Percentiles rank a stretch among this genome's conserved stretches.
phyloP scores from a whole-genome alignment of 2,329 filamentous ascomycete genomes.

The Calonectria pauciramosa region DNA sequence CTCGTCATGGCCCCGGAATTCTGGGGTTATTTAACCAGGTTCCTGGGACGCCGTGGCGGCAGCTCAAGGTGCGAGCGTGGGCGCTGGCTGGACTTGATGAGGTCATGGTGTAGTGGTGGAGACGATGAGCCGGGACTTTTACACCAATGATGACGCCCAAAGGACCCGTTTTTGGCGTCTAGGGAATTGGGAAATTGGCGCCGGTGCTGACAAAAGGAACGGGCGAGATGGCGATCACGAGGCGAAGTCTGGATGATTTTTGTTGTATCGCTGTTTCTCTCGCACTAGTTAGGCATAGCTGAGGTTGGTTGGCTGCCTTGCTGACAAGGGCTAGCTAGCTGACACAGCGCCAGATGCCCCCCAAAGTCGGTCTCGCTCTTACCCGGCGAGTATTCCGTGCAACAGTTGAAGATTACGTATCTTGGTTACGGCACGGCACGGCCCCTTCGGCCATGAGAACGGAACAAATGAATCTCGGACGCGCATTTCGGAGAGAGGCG shows the following conservation, averaged over 20 bases:
- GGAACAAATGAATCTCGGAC: background rate
- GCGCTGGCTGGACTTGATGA: conserved; percentile 33
- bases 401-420: background rate
- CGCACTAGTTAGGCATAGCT: background rate
- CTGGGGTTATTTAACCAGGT: background rate
- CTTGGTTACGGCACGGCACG: background rate
- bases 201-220: conserved; percentile 11
- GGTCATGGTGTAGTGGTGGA: conserved; percentile 37
- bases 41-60: background rate
- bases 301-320: background rate
- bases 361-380: background rate
- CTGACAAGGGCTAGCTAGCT: background rate
- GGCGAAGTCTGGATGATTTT: background rate
- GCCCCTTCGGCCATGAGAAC: background rate
- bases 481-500: background rate
- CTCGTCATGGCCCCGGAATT: background rate
- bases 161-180: conserved; percentile 21
- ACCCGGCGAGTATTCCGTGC: background rate
- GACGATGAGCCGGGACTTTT: conserved; percentile 21
- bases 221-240: background rate
- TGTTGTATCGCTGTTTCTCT: background rate
- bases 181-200: conserved; percentile 33
- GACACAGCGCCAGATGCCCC: background rate
- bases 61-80: background rate
- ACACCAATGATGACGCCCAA: conserved; percentile 33